Percentiles rank a stretch among this genome's conserved stretches.
These are phyloP conservation scores for Collybiopsis luxurians DNA, from an alignment of 768 basidiomycete genomes.

Conservation along the genomic window DNA sequence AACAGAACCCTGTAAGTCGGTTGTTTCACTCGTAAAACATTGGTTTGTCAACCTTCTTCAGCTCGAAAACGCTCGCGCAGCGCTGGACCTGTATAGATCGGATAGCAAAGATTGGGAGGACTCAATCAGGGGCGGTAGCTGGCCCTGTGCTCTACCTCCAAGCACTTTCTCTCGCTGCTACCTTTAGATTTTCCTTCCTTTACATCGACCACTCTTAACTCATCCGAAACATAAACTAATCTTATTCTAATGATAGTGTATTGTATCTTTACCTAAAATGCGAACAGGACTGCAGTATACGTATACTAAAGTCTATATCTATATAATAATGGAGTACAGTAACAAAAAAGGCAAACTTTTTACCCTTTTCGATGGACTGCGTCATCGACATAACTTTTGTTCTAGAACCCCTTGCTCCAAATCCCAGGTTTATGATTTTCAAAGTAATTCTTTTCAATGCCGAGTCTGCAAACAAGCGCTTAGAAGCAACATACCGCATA, in stretches of 20 bases:
- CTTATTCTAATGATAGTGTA: neutral
- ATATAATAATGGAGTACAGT: neutral
- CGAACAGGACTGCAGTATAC: neutral
- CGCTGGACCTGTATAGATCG: conserved; percentile 54
- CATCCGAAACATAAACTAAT: neutral
- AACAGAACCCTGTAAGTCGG: conserved; percentile 65
- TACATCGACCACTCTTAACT: too few species aligned
- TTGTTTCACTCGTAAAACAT: neutral
- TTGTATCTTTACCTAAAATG: neutral
- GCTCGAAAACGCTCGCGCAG: conserved; percentile 75
- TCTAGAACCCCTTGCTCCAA: too few species aligned
- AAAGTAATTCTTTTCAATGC: conserved; percentile 24
- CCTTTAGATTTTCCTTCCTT: conserved; percentile 27
- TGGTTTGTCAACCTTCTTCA: conserved; percentile 25
- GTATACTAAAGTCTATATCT: neutral
- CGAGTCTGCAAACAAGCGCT: conserved; percentile 37
- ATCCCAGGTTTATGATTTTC: too few species aligned
- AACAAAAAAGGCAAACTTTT: conserved; percentile 7
- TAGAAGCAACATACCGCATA: neutral
- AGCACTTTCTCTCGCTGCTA: conserved; percentile 82
- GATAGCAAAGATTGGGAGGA: conserved; percentile 66
- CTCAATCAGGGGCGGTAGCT: conserved; percentile 55
- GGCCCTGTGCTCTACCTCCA: conserved; percentile 77
- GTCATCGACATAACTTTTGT: too few species aligned
- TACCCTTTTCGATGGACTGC: neutral